Base-by-base conservation (phyloP, 345 rosid species). In the Leavenworthia alabamica region DNA sequence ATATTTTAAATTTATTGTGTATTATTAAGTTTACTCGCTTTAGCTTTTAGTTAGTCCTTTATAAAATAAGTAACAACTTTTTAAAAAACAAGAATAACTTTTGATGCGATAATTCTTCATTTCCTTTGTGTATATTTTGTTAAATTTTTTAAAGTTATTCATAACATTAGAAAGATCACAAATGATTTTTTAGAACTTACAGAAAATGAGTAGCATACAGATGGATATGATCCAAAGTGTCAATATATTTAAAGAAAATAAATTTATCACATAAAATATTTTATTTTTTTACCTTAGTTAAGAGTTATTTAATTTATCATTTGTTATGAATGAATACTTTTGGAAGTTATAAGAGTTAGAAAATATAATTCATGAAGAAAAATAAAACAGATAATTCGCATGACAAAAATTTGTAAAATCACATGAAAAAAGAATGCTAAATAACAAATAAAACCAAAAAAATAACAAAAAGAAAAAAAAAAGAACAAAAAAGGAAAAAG, bases 141-240 rank as follows among this genome's bases (percentile, higher is more conserved):
- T n/a, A n/a, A n/a, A n/a, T n/a, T n/a, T n/a, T n/a, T n/a, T n/a
- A n/a, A n/a, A n/a, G n/a, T n/a, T n/a, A n/a, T 14, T 56, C 22
- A 40, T 41, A 28, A 26, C 59, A 39, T 26, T 35, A 22, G 8
- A 54, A 55, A 23, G 2, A 44, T 59, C 41, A 16, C 12, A 7
- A 4, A 43, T 8, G 28, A 42, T 22, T 31, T 31, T 31, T n/a
- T 23, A 8, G 20, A 36, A 22, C 37, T 27, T 28, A 42, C 41
- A 19, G 3, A 44, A 20, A 29, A 17, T 29, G n/a, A 43, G 64
- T 60, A 20, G 53, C 7, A 31, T 37, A 36, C 47, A 36, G 27
- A 36, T 62, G 46, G 57, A 16, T 32, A 49, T 50, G 41, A 17
- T 50, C n/a, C 19, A 50, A 50, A 63, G 19, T 50, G n/a, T 36